These are phyloP conservation scores for Purshia tridentata DNA, from an alignment of 306 rosid genomes.

Conservation along the genomic window DNA sequence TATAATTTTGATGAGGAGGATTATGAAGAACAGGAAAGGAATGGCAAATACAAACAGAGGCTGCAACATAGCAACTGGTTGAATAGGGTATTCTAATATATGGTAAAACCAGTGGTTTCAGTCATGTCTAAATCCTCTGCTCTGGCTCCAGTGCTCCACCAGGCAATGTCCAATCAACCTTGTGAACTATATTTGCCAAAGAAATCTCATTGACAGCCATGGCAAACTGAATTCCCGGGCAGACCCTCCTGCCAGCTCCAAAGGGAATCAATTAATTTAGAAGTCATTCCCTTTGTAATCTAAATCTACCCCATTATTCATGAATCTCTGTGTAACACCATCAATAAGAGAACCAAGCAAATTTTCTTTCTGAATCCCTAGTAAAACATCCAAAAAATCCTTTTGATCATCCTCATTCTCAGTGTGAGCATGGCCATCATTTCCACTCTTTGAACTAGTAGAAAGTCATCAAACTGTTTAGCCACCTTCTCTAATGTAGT, in stretches of 20 bases:
- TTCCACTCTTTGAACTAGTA: not conserved
- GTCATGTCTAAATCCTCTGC: slow-evolving; percentile 34
- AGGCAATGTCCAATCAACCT: slow-evolving; percentile 36
- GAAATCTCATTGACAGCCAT: slow-evolving; percentile 31
- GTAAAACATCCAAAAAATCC: slow-evolving; percentile 57
- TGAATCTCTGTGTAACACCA: slow-evolving; percentile 23
- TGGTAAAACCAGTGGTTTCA: slow-evolving; percentile 28
- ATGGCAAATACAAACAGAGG: not conserved
- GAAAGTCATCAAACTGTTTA: slow-evolving; percentile 37
- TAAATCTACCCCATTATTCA: slow-evolving; percentile 18
- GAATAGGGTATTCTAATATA: slow-evolving; percentile 29
- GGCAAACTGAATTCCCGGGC: slow-evolving; percentile 39
- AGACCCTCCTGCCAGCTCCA: slow-evolving; percentile 26
- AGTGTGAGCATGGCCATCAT: not conserved
- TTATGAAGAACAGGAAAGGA: slow-evolving; percentile 10
- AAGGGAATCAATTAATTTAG: slow-evolving; percentile 40
- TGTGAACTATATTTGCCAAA: slow-evolving; percentile 34
- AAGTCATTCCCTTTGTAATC: slow-evolving; percentile 41
- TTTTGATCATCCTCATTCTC: slow-evolving; percentile 10
- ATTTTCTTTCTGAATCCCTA: slow-evolving; percentile 32
- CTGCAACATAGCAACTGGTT: not conserved
- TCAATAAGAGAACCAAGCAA: slow-evolving; percentile 41
- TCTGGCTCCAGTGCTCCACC: slow-evolving; percentile 15
- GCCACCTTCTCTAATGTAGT: slow-evolving; percentile 37
- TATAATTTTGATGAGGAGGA: slow-evolving; percentile 23